A percentile compares a stretch with the other conserved stretches of the same genome.
Conservation (phyloP, 495 filamentous ascomycete species). For the Podospora pseudocomata region DNA sequence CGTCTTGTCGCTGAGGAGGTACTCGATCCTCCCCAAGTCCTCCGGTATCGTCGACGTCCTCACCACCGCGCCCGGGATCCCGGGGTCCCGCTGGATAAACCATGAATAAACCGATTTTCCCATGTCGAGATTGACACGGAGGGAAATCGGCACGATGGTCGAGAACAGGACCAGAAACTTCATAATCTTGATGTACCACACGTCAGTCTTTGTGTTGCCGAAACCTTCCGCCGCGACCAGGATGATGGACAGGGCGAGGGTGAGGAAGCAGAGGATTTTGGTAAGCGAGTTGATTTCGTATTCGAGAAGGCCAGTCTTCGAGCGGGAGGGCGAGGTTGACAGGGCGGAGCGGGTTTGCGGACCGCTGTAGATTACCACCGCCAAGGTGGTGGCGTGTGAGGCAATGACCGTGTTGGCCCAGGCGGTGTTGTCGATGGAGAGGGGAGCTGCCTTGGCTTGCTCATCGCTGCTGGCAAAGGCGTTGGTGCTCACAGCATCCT, state of each 20-base stretch:
- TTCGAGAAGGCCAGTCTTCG: constrained; percentile 89
- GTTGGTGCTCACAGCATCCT: constrained; percentile 28
- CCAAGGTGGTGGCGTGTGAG: constrained; percentile 80
- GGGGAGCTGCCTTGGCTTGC: constrained; percentile 56
- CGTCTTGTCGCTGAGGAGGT: constrained; percentile 94
- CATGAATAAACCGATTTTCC: constrained; percentile 93
- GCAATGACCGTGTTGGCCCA: constrained; percentile 99
- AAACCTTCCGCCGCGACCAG: constrained; percentile 88
- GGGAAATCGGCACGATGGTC: constrained; percentile 94
- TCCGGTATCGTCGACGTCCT: constrained; percentile 97
- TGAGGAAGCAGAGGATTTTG: constrained; percentile 90
- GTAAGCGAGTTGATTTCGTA: constrained; percentile 98
- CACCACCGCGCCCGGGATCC: constrained; percentile 87
- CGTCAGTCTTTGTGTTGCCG: constrained; percentile 55
- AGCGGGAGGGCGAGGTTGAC: constrained; percentile 85
- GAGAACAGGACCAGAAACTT: constrained; percentile 97
- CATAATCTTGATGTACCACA: constrained; percentile 94
- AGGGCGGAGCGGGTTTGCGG: constrained; percentile 91
- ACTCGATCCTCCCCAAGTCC: constrained; percentile 93
- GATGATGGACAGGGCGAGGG: constrained; percentile 77
- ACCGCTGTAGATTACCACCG: constrained; percentile 90
- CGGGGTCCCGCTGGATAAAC: constrained; percentile 89
- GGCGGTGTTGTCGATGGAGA: constrained; percentile 95
- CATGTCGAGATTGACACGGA: constrained; percentile 95
- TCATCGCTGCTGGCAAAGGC: constrained; percentile 29